Evolutionary conservation across 129 eudicot species (phyloP), one percentile per base, ranked within the genome.

Genomic region (Deinandra increscens): DNA sequence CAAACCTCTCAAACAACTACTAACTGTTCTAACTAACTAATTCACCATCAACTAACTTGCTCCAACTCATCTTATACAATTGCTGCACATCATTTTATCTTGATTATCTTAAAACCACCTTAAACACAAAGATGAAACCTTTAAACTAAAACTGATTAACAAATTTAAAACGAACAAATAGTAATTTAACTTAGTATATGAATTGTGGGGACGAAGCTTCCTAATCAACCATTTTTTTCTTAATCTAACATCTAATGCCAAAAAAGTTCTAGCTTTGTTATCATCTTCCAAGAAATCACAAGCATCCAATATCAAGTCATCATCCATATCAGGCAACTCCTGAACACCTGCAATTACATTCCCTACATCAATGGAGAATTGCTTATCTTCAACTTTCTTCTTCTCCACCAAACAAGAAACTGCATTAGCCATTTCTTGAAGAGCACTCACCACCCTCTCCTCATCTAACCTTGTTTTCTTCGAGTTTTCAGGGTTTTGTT

Each of bases 251-350:
- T 84, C 85, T 45, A 84, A 67, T 9, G 85, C 83, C 60, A 84
- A 60, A 71, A 84, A 84, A 20, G 85, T 84, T 67, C 78, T 84
- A 8, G 85, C 89, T 71, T 78, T 84, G 45, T 70, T 84, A 66
- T 84, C 89, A 74, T 84, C 89, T 75, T 81, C 89, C 58, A 84
- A 56, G 20, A 74, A 71, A 75, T 81, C 89, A 70, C 85, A 84
- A 55, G 85, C 81, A 63, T 84, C 85, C 83, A 84, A 68, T 46
- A 84, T 84, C 33, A 78, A 81, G 17, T 80, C 89, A 43, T 84
- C 83, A 71, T 81, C 85, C 89, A 84, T 78, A 9, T 78, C 83
- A 5, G 89, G 83, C 17, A 84, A 78, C 0, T 74, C 77, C 60
- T 84, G 89, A n/a, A 84, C 79, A 43, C 79, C 83, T 60, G 69